These are phyloP conservation scores for Wickerhamomyces ciferrii DNA, from an alignment of 805 yeast species.

Conservation along the genomic window DNA sequence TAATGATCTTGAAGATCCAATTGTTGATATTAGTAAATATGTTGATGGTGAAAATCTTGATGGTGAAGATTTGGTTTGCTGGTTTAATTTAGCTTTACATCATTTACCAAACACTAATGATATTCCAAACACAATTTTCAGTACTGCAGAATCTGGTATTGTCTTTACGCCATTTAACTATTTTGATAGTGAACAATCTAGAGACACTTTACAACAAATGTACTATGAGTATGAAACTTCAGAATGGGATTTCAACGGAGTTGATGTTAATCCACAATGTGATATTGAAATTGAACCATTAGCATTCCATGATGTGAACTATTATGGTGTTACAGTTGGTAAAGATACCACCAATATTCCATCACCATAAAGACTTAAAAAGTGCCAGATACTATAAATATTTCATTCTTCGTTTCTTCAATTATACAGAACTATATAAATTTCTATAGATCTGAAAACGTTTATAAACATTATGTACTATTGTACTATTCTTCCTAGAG, in stretches of 20 bases:
- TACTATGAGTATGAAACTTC: constrained; percentile 15
- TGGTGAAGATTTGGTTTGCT: constrained; percentile 24
- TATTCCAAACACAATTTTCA: constrained; percentile 23
- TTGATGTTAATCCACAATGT: constrained; percentile 12
- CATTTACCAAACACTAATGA: constrained; percentile 26
- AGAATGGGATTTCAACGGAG: constrained; percentile 21
- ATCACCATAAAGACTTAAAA: background rate
- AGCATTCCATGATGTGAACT: constrained; percentile 12
- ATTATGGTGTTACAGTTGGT: constrained; percentile 14
- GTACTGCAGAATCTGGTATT: constrained; percentile 20
- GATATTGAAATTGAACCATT: constrained; percentile 11
- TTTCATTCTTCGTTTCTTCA: background rate
- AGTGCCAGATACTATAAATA: too few species aligned
- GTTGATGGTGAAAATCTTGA: constrained; percentile 21
- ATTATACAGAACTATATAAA: background rate
- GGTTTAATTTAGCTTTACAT: constrained; percentile 24
- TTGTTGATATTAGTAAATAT: constrained; percentile 16
- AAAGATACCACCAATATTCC: constrained; percentile 20
- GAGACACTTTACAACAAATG: constrained; percentile 20
- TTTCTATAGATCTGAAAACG: background rate
- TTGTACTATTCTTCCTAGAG: too few species aligned
- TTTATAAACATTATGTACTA: too few species aligned
- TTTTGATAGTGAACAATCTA: constrained; percentile 19
- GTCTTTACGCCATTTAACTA: constrained; percentile 24
- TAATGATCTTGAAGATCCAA: constrained; percentile 19